Base-by-base conservation (phyloP, 2,329 filamentous ascomycete genomes). In the Microthyrium microscopicum region DNA sequence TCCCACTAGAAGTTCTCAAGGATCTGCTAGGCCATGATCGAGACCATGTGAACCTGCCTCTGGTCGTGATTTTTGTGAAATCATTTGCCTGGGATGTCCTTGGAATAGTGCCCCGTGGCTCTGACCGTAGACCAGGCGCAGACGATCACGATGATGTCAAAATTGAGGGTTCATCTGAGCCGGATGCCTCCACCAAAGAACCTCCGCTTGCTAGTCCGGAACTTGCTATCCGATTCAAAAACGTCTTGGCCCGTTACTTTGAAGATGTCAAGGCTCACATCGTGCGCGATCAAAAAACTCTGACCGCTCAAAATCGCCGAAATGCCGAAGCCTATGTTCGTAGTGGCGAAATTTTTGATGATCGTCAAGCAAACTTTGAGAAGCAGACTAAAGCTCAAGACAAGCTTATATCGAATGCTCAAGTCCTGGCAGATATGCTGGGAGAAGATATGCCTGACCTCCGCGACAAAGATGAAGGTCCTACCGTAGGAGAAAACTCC, bases 321-420 rank as follows among this genome's bases (percentile, higher is more conserved):
- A 98, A 98, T 56, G 87, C 89, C 1, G 89, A 98, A 55, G 89
- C 87, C 5, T 98, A 98, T 47, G 87, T 98, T 46, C 94, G 94
- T 49, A 95, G 89, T 24, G 89, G 89, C 2, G 89, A 98, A 51
- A 87, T 98, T 4, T 95, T 98, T 42, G 89, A 98, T 52, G 89
- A 98, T 49, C 78, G 89, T 32, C 89, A 98, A 52, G 73, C 84
- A 34, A 95, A 85, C 49, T 93, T 91, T 44, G 91, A 98, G 52
- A 94, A 85, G 54, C 79, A 89, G 44, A 65, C 85, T 36, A 98
- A 95, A 55, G 68, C 78, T 1, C 83, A 95, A 49, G 89, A 98
- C 51, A 84, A 85, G 42, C 67, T 98, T 3, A 66, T 93, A 18
- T 64, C 82, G 16, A 95, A 92, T 53, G 84, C 87, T 0, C 91